phyloP scores from a whole-genome alignment of 495 filamentous ascomycete species.

The Talaromyces adpressus region DNA sequence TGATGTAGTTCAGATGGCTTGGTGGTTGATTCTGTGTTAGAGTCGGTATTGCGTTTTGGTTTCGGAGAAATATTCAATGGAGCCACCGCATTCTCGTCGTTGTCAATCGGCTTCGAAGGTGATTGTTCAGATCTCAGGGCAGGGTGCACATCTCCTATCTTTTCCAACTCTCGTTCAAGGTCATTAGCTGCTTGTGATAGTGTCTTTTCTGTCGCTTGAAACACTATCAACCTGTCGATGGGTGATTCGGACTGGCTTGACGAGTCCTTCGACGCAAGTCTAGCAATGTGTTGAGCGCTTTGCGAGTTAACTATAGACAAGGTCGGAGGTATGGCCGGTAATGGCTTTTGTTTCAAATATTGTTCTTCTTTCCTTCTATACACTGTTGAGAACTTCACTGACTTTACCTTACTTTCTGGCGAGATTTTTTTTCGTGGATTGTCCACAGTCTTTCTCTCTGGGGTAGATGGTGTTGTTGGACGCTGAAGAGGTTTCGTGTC shows the following conservation, averaged over 20 bases:
- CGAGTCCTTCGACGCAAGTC: neutral
- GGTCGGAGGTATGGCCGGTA: neutral
- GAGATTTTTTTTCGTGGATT: neutral
- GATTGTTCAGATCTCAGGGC: neutral
- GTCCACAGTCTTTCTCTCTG: neutral
- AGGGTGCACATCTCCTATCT: neutral
- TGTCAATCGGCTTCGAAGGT: neutral
- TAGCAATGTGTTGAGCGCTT: neutral
- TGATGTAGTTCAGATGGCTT: neutral
- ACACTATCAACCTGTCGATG: neutral
- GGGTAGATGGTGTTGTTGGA: neutral
- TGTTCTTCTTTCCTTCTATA: neutral
- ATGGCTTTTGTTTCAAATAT: neutral
- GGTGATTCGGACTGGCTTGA: neutral
- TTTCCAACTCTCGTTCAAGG: neutral
- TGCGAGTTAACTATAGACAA: neutral
- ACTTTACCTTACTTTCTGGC: no score
- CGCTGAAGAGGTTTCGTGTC: neutral
- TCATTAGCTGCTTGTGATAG: neutral
- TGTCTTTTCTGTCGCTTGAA: neutral
- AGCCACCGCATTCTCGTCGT: neutral
- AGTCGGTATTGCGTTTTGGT: neutral
- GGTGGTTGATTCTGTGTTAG: neutral
- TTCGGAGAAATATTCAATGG: neutral
- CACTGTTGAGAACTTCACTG: neutral